Conservation (phyloP, 169 alveolate species). For the Plasmodium adleri region DNA sequence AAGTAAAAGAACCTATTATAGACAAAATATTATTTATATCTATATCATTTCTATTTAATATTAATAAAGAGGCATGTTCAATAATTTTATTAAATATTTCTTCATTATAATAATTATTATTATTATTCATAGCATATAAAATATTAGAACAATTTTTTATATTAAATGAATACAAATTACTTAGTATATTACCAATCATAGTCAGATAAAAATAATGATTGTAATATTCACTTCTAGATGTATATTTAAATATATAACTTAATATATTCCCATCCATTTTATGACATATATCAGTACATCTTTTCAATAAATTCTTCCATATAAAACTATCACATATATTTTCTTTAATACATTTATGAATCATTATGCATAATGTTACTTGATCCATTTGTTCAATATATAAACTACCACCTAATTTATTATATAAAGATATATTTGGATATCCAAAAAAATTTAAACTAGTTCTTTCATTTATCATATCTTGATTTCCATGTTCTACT, state of each 20-base stretch:
- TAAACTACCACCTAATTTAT: constrained; percentile 85
- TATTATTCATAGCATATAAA: constrained; percentile 67
- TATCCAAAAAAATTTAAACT: constrained; percentile 86
- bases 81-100: constrained; percentile 36
- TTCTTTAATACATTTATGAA: constrained; percentile 81
- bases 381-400: constrained; percentile 87
- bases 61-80: constrained; percentile 40
- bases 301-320: constrained; percentile 80
- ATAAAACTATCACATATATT: constrained; percentile 77
- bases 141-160: constrained; percentile 47
- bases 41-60: constrained; percentile 61
- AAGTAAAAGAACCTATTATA: constrained; percentile 32
- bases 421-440: constrained; percentile 82
- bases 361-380: constrained; percentile 81
- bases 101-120: constrained; percentile 48
- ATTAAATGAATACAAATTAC: constrained; percentile 52
- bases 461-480: constrained; percentile 71
- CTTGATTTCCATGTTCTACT: constrained; percentile 63
- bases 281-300: constrained; percentile 80
- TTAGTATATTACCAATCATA: constrained; percentile 58
- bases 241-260: constrained; percentile 80
- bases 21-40: constrained; percentile 43
- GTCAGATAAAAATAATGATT: constrained; percentile 79
- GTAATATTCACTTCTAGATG: constrained; percentile 77
- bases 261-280: constrained; percentile 80